Evolutionary conservation across 805 yeast genomes (phyloP).

Genomic region (Wickerhamiella domercqiae): DNA sequence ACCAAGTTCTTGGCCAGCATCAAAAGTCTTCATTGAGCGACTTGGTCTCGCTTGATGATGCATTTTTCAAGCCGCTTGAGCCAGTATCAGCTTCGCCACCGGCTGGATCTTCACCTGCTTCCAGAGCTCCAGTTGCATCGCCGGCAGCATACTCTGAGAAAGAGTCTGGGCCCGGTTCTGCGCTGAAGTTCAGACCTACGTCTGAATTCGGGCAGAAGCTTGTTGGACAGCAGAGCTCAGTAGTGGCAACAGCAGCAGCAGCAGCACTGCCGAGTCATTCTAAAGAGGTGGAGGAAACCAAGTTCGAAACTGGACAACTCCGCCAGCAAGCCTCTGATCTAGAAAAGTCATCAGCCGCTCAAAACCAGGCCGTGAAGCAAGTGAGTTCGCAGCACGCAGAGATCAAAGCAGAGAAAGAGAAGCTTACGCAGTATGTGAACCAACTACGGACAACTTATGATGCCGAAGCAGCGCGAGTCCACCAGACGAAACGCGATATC

Average conservation of each 20-base stretch:
- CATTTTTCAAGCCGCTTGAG: slow-evolving; percentile 15
- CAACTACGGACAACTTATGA: slow-evolving; percentile 59
- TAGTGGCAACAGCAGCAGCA: background rate
- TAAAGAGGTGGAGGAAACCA: slow-evolving; percentile 50
- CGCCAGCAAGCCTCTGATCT: slow-evolving; percentile 57
- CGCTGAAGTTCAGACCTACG: slow-evolving; percentile 50
- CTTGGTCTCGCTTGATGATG: slow-evolving; percentile 18
- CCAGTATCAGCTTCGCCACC: slow-evolving; percentile 5
- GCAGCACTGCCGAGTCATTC: background rate
- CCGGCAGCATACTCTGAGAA: slow-evolving; percentile 2
- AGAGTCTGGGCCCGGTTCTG: slow-evolving; percentile 5
- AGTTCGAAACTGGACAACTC: slow-evolving; percentile 63
- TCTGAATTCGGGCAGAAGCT: slow-evolving; percentile 76
- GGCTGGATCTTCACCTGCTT: background rate
- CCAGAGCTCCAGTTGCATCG: background rate
- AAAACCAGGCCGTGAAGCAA: slow-evolving; percentile 36
- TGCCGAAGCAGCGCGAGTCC: slow-evolving; percentile 60
- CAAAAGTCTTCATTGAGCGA: slow-evolving; percentile 18
- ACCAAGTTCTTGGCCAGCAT: slow-evolving; percentile 2
- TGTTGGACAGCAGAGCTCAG: slow-evolving; percentile 20
- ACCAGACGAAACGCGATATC: slow-evolving; percentile 48
- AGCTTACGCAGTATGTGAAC: slow-evolving; percentile 56
- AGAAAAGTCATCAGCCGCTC: slow-evolving; percentile 15
- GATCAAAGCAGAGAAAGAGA: slow-evolving; percentile 49
- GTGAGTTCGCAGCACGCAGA: slow-evolving; percentile 67